These are phyloP conservation scores for Fusarium virguliforme DNA, from an alignment of 2,329 filamentous ascomycete species.

Conservation along the genomic window DNA sequence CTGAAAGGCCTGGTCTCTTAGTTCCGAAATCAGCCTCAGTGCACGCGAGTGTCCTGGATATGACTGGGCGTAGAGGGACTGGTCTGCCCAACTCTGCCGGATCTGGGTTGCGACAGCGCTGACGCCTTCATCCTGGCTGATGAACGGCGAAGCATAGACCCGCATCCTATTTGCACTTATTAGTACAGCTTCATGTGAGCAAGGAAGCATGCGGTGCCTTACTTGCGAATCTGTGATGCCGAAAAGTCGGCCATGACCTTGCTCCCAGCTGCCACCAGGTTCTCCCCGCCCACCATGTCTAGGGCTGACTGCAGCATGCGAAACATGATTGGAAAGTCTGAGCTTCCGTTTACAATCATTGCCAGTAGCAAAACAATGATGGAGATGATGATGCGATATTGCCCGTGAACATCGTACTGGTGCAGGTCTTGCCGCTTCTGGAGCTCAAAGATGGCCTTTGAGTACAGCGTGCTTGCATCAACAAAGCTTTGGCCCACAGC, in stretches of 20 bases:
- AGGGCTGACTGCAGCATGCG: constrained; percentile 47
- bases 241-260: constrained; percentile 38
- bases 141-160: constrained; percentile 44
- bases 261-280: constrained; percentile 13
- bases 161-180: constrained; percentile 32
- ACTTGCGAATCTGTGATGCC: constrained; percentile 45
- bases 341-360: constrained; percentile 48
- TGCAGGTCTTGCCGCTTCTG: constrained; percentile 26
- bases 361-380: constrained; percentile 47
- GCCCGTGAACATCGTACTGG: constrained; percentile 25
- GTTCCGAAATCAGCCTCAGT: constrained; percentile 15
- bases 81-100: constrained; percentile 54
- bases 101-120: constrained; percentile 36
- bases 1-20: constrained; percentile 36
- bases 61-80: constrained; percentile 67
- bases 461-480: constrained; percentile 25
- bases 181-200: constrained; percentile 65
- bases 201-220: not conserved
- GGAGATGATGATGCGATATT: constrained; percentile 39
- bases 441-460: constrained; percentile 35
- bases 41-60: constrained; percentile 30
- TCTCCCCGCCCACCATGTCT: constrained; percentile 42
- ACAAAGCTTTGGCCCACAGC: not conserved
- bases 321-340: constrained; percentile 50
- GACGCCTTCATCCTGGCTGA: constrained; percentile 42